Evolutionary conservation across 257 asterid species (phyloP).

Genomic region (Penstemon newberryi): DNA sequence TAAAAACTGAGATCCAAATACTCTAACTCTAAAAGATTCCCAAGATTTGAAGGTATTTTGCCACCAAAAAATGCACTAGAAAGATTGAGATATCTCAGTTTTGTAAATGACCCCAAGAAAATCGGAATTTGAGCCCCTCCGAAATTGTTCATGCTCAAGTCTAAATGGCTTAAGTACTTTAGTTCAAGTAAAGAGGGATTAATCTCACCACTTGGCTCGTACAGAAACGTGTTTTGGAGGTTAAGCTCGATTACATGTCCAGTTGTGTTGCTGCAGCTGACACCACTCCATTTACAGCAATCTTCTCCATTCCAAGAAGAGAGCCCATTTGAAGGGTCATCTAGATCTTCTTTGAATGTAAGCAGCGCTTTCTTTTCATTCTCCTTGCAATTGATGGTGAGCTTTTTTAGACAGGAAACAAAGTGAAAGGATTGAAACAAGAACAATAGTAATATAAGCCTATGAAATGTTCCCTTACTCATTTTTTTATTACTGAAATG

Average conservation of each 20-base stretch:
- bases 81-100: slow-evolving; percentile 38
- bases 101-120: slow-evolving; percentile 31
- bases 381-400: slow-evolving; percentile 22
- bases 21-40: slow-evolving; percentile 30
- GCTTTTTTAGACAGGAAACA: slow-evolving; percentile 5
- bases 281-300: slow-evolving; percentile 44
- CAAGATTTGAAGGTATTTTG: slow-evolving; percentile 27
- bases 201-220: slow-evolving; percentile 29
- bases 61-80: slow-evolving; percentile 39
- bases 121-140: slow-evolving; percentile 36
- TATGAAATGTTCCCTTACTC: neutral
- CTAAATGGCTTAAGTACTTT: slow-evolving; percentile 33
- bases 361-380: slow-evolving; percentile 33
- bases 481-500: neutral
- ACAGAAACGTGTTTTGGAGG: slow-evolving; percentile 26
- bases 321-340: slow-evolving; percentile 38
- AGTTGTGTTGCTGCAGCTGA: slow-evolving; percentile 33
- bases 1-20: slow-evolving; percentile 37
- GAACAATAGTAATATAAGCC: neutral
- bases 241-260: slow-evolving; percentile 31
- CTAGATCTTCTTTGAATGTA: slow-evolving; percentile 31
- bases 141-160: slow-evolving; percentile 43
- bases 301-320: slow-evolving; percentile 38
- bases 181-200: slow-evolving; percentile 35
- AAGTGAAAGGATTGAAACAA: slow-evolving; percentile 9